A percentile compares a stretch with the other conserved stretches of the same genome.
Conservation (phyloP, 129 eudicot genomes). For the Tanacetum coccineum region DNA sequence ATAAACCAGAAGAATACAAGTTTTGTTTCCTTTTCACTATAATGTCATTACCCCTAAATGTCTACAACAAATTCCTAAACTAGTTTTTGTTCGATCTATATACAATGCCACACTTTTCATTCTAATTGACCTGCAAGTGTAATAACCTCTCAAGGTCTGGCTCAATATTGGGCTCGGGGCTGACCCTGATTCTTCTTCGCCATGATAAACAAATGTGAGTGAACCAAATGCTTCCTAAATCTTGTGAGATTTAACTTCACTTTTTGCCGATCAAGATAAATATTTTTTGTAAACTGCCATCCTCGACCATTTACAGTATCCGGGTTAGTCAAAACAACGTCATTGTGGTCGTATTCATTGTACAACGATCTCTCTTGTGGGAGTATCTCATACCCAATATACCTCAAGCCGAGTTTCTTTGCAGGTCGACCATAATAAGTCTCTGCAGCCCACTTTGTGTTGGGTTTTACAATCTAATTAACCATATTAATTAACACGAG, state of each 20-base stretch:
- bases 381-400: constrained; percentile 67
- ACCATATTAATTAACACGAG: no score
- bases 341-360: constrained; percentile 46
- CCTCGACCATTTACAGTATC: constrained; percentile 60
- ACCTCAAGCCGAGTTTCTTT: constrained; percentile 61
- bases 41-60: no score
- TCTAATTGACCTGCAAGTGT: no score
- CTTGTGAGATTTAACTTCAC: no score
- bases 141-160: no score
- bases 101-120: no score
- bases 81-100: no score
- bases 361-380: constrained; percentile 83
- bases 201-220: constrained; percentile 52
- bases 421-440: constrained; percentile 86
- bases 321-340: constrained; percentile 66
- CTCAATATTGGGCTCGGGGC: not conserved
- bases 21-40: no score
- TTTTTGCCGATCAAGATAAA: no score
- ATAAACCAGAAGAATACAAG: no score
- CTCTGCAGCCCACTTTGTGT: constrained; percentile 89
- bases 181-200: constrained; percentile 40
- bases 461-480: no score
- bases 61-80: no score
- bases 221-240: constrained; percentile 65
- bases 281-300: constrained; percentile 90